Evolutionary conservation across 75 land plant species (phyloP), one percentile per base, ranked within the genome.

Genomic region (Ceratopteris richardii): DNA sequence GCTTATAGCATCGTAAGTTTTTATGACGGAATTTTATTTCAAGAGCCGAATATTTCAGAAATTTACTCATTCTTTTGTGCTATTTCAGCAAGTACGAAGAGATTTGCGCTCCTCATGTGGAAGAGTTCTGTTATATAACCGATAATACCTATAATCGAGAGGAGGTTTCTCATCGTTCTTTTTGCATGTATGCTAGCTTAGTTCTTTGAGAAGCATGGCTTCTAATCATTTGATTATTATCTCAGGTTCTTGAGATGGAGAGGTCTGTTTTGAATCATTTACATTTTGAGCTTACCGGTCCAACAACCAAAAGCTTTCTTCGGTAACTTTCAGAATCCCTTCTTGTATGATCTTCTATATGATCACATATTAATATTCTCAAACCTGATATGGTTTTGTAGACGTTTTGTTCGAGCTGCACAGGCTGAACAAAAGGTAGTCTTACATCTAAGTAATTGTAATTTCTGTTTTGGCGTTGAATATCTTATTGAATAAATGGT

Each of bases 71-170:
- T 43, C 40, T 25, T 1, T 11, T 36, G 31, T 31, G 1, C 11
- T 57, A 17, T 37, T 48, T 22, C 85, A 91, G 97, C 0, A 93
- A 93, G 54, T 88, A 93, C 60, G 98, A 93, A 31, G 98, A 93
- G 77, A 93, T 88, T 9, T 85, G 94, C 72, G 90, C 89, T 14
- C 98, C 98, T 33, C 89, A 88, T 61, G 98, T 93, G 60, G 98
- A 93, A 41, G 94, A 93, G 41, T 88, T 88, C 24, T 93, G 98
- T 61, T 88, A 93, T 60, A 88, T 88, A 19, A 93, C 94, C n/a
- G 94, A 93, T 39, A 93, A 93, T 51, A 85, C 98, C 6, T 88
- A 88, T 26, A 71, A 76, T 39, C 82, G 76, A 56, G 87, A 88
- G 0, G 98, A 93, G 94, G 95, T 83, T 66, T 10, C 55, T 10